These are phyloP conservation scores for Claviceps purpurea DNA, from an alignment of 2,329 filamentous ascomycete genomes.

Conservation along the genomic window DNA sequence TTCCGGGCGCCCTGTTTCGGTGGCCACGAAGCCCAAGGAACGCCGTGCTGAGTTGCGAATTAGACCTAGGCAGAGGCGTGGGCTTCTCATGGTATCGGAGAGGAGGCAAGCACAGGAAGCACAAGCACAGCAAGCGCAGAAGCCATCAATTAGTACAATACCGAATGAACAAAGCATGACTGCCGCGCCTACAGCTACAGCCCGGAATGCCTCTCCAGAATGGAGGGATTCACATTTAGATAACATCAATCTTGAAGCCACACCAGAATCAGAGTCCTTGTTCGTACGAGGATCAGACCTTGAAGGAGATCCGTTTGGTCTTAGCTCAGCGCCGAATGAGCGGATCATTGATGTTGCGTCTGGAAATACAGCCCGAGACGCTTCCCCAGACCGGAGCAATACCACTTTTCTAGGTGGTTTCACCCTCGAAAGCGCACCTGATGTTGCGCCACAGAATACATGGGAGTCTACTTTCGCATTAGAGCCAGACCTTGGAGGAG, in stretches of 20 bases:
- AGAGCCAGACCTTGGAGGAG: too few relatives aligned
- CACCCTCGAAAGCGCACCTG: too few relatives aligned
- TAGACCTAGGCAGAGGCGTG: conserved; percentile 31
- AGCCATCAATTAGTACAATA: neutral
- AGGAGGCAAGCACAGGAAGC: conserved; percentile 9
- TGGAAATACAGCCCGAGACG: too few relatives aligned
- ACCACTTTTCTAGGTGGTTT: too few relatives aligned
- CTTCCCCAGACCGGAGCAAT: too few relatives aligned
- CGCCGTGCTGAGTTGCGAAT: conserved; percentile 33
- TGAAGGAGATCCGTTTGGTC: neutral
- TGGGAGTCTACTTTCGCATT: too few relatives aligned
- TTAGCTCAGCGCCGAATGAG: too few relatives aligned
- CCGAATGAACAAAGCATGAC: neutral
- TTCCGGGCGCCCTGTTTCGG: neutral
- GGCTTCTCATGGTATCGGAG: conserved; percentile 33
- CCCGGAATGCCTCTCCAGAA: neutral
- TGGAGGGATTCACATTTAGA: neutral
- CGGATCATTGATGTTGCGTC: too few relatives aligned
- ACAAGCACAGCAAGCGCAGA: neutral
- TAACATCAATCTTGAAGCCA: neutral
- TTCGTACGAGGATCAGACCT: too few relatives aligned
- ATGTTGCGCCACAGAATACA: too few relatives aligned
- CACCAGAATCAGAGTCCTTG: neutral
- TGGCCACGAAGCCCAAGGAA: conserved; percentile 7
- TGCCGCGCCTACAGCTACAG: neutral